Percentiles rank a stretch among this genome's conserved stretches.
Conservation (phyloP, 495 filamentous ascomycete species). For the Friedmanniomyces endolithicus region DNA sequence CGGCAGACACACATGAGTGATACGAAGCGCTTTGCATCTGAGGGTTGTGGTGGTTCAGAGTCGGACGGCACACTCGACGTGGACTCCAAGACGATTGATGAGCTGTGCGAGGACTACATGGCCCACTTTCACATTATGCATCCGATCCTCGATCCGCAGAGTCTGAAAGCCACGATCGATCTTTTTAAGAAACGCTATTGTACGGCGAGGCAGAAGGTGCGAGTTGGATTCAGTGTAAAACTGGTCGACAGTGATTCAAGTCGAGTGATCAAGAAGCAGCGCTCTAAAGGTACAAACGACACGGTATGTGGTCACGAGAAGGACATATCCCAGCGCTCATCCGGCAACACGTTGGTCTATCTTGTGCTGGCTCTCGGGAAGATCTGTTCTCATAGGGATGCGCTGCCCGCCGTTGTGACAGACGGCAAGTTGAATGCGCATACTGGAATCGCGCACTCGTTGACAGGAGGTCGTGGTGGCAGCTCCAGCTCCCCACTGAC, state of each 20-base stretch:
- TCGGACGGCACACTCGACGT: constrained; percentile 53
- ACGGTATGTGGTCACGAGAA: no score
- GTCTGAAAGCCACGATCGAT: constrained; percentile 39
- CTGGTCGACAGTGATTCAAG: constrained; percentile 7
- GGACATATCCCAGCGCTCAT: constrained; percentile 41
- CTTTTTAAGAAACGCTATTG: constrained; percentile 34
- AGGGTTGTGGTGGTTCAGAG: constrained; percentile 39
- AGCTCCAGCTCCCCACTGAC: no score
- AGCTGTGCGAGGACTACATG: constrained; percentile 59
- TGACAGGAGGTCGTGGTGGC: no score
- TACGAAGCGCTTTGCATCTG: constrained; percentile 11
- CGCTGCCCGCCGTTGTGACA: constrained; percentile 47
- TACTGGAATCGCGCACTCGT: no score
- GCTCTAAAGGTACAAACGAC: constrained; percentile 25
- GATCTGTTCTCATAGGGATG: constrained; percentile 55
- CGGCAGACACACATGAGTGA: constrained; percentile 11
- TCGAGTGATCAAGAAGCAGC: constrained; percentile 43
- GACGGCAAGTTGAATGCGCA: constrained; percentile 24
- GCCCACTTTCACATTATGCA: constrained; percentile 77
- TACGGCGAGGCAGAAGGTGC: neutral
- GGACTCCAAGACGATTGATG: constrained; percentile 45
- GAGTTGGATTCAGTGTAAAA: neutral
- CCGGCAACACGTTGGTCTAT: constrained; percentile 64
- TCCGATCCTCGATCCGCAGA: constrained; percentile 58
- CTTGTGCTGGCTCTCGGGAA: constrained; percentile 77